A percentile compares a stretch with the other conserved stretches of the same genome.
Conservation (phyloP, 2,329 filamentous ascomycete species). For the Trichoderma harzianum region DNA sequence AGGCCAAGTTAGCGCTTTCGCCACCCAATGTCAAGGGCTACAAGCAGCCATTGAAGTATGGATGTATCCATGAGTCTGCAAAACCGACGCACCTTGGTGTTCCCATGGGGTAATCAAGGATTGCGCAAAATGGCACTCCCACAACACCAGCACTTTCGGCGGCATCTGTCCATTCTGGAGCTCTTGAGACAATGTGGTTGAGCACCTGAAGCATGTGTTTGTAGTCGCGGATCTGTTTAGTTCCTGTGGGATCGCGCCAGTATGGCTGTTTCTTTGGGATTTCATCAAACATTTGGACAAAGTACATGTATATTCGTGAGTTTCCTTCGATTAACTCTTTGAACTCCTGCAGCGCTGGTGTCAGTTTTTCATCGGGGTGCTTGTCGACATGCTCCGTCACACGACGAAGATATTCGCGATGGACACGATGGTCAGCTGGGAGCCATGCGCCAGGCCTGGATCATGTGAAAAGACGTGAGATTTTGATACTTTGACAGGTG, state of each 20-base stretch:
- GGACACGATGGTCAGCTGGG: constrained; percentile 58
- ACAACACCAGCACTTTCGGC: constrained; percentile 51
- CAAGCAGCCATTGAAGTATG: not conserved
- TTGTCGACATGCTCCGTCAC: constrained; percentile 54
- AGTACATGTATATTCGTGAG: constrained; percentile 63
- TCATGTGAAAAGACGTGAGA: not conserved
- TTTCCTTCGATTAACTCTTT: constrained; percentile 62
- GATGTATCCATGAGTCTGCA: not conserved
- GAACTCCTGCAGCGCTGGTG: constrained; percentile 63
- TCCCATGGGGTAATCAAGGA: constrained; percentile 56
- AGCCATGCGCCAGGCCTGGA: constrained; percentile 57
- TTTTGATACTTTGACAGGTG: not conserved
- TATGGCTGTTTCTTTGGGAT: constrained; percentile 51
- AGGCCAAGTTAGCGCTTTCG: not conserved
- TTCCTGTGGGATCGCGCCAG: constrained; percentile 57
- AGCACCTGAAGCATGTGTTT: constrained; percentile 63
- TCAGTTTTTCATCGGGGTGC: constrained; percentile 46
- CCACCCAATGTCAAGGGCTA: not conserved
- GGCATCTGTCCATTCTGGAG: constrained; percentile 52
- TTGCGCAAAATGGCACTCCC: constrained; percentile 50
- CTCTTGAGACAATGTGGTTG: constrained; percentile 54
- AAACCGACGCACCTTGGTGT: constrained; percentile 43
- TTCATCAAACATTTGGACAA: constrained; percentile 62
- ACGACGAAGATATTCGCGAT: constrained; percentile 59
- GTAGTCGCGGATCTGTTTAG: constrained; percentile 62